Percentiles rank a stretch among this genome's conserved stretches.
These are phyloP conservation scores for Stellera chamaejasme DNA, from an alignment of 345 rosid genomes.

Conservation along the genomic window DNA sequence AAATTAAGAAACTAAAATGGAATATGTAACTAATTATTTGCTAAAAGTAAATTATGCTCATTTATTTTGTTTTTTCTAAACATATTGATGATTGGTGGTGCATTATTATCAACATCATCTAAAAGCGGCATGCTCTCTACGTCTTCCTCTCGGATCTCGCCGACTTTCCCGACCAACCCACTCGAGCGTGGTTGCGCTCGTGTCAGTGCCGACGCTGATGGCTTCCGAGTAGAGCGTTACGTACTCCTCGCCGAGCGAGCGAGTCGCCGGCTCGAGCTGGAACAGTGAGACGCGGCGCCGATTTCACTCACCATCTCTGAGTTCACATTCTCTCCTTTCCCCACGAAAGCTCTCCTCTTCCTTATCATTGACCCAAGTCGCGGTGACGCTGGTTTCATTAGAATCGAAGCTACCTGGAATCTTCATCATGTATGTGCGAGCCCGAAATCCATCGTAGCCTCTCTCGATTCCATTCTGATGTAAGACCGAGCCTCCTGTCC, in stretches of 20 bases:
- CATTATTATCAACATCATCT: no score
- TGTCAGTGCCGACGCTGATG: conserved; percentile 87
- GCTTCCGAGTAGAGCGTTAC: conserved; percentile 83
- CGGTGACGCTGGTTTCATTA: no score
- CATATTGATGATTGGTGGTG: no score
- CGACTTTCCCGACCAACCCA: conserved; percentile 40
- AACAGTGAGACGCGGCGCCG: conserved; percentile 88
- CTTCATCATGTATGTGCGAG: no score
- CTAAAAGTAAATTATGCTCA: no score
- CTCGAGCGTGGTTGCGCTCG: conserved; percentile 70
- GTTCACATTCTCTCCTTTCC: conserved; percentile 30
- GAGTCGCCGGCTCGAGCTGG: conserved; percentile 32
- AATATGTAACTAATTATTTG: no score
- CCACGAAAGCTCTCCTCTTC: conserved; percentile 49
- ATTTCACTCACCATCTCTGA: conserved; percentile 76
- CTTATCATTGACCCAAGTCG: conserved; percentile 22
- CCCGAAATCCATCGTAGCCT: no score
- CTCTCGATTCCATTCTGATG: no score
- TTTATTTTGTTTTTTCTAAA: no score
- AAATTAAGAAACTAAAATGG: no score
- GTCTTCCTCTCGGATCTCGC: conserved; percentile 57
- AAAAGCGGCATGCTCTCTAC: conserved; percentile 55
- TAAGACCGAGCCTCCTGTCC: no score
- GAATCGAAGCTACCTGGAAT: no score
- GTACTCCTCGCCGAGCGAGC: conserved; percentile 53